Evolutionary conservation across 108 stramenopile genomes (phyloP), one percentile per base, ranked within the genome.

Genomic region (Cyclostephanos invisitatus): DNA sequence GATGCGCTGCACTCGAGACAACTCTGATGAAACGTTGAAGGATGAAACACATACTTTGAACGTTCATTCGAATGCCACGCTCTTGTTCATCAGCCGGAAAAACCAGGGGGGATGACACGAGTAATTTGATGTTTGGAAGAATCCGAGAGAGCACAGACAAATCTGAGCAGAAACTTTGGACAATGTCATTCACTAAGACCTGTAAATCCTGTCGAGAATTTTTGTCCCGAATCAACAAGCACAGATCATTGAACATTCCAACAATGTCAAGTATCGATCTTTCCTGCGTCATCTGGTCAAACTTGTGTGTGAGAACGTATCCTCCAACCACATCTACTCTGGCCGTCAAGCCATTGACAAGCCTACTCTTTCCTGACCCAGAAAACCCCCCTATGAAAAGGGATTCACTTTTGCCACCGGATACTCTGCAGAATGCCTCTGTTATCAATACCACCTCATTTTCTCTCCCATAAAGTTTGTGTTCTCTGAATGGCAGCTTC

Each of bases 191-290:
- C 28, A 37, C 40, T 17, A 70, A 57, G 42, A 44, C 20, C 47
- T 9, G 18, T 4, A 65, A 7, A 17, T 60, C 50, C 20, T 68
- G 29, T 7, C 29, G 54, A 8, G 70, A 64, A 44, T 71, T 71
- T 38, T 78, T 78, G 38, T 44, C 21, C 17, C 27, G 25, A 36
- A 78, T 17, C 9, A 64, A 56, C 4, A 38, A 36, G 36, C 80
- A 80, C 38, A 80, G 38, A 7, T 70, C 68, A 46, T 81, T 60
- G 37, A 81, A 70, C 10, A 69, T 73, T 28, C 73, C 68, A n/a
- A 81, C 40, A 29, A 81, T 40, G 8, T 60, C 72, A 0, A 38
- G n/a, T 15, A 80, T 47, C 17, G 73, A 73, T 27, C 53, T 70
- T 18, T 32, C 53, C 63, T 60, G 55, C 12, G 77, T 72, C 21